These are phyloP conservation scores for Xerocomus minutiporus DNA, from an alignment of 1,284 basidiomycete species.

Conservation along the genomic window DNA sequence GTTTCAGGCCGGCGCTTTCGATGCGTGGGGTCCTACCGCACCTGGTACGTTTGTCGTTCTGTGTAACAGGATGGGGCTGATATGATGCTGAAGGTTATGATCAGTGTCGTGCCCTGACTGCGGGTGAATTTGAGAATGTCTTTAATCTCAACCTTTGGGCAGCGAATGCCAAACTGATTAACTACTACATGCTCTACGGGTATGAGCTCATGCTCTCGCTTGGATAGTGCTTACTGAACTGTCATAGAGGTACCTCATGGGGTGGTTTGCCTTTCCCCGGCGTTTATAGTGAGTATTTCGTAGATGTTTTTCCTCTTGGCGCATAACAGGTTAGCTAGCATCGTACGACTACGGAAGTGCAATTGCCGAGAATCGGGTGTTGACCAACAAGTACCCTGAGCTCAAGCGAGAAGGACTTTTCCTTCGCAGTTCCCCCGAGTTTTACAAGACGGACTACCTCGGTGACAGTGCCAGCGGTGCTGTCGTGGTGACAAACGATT, in stretches of 20 bases:
- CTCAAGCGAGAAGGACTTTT: slow-evolving; percentile 73
- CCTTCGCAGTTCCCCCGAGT: slow-evolving; percentile 67
- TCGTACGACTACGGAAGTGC: slow-evolving; percentile 69
- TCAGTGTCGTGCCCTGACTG: slow-evolving; percentile 54
- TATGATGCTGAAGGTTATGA: slow-evolving; percentile 37
- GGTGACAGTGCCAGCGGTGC: slow-evolving; percentile 55
- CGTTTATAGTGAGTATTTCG: slow-evolving; percentile 45
- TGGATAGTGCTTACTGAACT: slow-evolving; percentile 1
- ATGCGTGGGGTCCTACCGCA: slow-evolving; percentile 67
- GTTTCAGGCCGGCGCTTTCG: slow-evolving; percentile 69
- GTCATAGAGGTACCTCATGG: slow-evolving; percentile 70
- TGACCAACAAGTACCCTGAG: slow-evolving; percentile 67
- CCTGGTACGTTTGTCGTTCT: slow-evolving; percentile 39
- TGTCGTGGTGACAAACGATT: slow-evolving; percentile 44
- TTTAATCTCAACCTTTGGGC: slow-evolving; percentile 75
- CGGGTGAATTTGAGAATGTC: slow-evolving; percentile 67
- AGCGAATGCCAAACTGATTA: slow-evolving; percentile 70
- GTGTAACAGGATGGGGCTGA: slow-evolving; percentile 8
- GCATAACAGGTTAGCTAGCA: slow-evolving; percentile 26
- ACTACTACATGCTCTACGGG: slow-evolving; percentile 79
- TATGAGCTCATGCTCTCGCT: slow-evolving; percentile 26
- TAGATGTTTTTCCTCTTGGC: neutral
- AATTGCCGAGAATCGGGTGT: slow-evolving; percentile 63
- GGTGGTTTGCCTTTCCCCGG: slow-evolving; percentile 67
- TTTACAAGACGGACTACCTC: slow-evolving; percentile 73